Base-by-base conservation (phyloP, 1,284 basidiomycete species). In the Irpex lacteus region DNA sequence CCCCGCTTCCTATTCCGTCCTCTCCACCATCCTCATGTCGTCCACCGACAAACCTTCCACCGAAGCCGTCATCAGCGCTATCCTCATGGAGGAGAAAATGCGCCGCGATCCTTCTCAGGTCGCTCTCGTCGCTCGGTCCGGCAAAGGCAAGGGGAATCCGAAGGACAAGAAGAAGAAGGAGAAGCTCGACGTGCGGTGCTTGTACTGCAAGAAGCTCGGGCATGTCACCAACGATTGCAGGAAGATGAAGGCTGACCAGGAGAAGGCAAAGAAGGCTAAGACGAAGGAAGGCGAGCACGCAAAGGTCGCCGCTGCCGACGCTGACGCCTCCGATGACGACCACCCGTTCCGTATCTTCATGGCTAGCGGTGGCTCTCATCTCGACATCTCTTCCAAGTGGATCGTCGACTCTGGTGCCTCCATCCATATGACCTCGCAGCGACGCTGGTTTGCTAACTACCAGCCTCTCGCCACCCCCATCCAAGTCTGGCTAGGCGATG, bases 331-430 rank as follows among this genome's bases (percentile, higher is more conserved):
- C 15, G 38, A 44, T 15, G 38, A 15, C 44, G 34, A 54, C 62
- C 58, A 56, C 50, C 50, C 50, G 2, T 26, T 64, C 11, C 63
- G 61, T 21, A 19, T 65, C 13, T 65, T 63, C 57, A 61, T 63
- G 15, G 60, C 60, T 21, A 55, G 64, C 40, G 59, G 49, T 1
- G 26, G 38, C 59, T 60, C 15, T 26, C 47, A 50, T 60, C 8
- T 5, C 19, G 36, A 37, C 7, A 7, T 19, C 13, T 56, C 38
- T 9, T 40, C 6, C 4, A 55, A 26, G 21, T 69, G 68, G 70
- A 67, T 73, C 15, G 54, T 73, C 26, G 65, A 72, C 54, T 73
- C 68, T 0, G 66, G 70, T n/a, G 62, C 67, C 15, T 70, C 68
- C 0, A 34, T 61, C 5, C 64, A 60, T 32, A 72, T 73, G 69